Conservation (phyloP, 371 early-diverging fungal genomes). For the Mortierella polycephala region DNA sequence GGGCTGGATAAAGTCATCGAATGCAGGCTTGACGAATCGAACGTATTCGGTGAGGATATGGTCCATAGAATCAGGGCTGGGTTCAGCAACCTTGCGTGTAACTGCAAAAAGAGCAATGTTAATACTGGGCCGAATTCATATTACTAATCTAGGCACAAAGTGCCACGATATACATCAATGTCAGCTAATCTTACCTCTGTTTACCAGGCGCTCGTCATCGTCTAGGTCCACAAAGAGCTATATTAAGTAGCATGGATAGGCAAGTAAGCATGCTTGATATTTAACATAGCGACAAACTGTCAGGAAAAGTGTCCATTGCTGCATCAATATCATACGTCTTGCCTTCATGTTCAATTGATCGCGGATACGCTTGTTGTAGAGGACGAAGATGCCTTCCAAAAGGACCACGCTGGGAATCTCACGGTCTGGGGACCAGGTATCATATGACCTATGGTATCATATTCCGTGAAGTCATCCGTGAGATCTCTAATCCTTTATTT, state of each 20-base stretch:
- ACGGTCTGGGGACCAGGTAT: slow-evolving; percentile 34
- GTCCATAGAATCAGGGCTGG: slow-evolving; percentile 57
- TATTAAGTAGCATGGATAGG: neutral
- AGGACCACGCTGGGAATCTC: slow-evolving; percentile 80
- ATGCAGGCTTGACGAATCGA: slow-evolving; percentile 84
- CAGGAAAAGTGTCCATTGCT: slow-evolving; percentile 58
- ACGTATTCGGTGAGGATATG: slow-evolving; percentile 75
- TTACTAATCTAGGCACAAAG: too few relatives aligned
- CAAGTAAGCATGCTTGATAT: too few relatives aligned
- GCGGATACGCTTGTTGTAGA: slow-evolving; percentile 83
- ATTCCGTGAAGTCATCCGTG: neutral
- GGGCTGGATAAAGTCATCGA: slow-evolving; percentile 87
- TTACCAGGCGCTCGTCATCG: slow-evolving; percentile 70
- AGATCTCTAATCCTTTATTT: neutral
- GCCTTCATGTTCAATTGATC: slow-evolving; percentile 91
- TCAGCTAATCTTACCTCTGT: slow-evolving; percentile 52
- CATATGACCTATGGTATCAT: slow-evolving; percentile 19
- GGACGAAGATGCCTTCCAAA: slow-evolving; percentile 92
- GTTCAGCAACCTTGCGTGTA: slow-evolving; percentile 37
- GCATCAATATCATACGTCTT: neutral
- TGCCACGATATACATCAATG: neutral
- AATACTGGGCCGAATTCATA: neutral
- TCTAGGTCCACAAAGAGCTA: slow-evolving; percentile 76
- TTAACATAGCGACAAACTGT: slow-evolving; percentile 54
- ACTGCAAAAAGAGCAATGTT: slow-evolving; percentile 9